Conservation (phyloP, 2,329 filamentous ascomycete species). For the Fusarium oligoseptatum region DNA sequence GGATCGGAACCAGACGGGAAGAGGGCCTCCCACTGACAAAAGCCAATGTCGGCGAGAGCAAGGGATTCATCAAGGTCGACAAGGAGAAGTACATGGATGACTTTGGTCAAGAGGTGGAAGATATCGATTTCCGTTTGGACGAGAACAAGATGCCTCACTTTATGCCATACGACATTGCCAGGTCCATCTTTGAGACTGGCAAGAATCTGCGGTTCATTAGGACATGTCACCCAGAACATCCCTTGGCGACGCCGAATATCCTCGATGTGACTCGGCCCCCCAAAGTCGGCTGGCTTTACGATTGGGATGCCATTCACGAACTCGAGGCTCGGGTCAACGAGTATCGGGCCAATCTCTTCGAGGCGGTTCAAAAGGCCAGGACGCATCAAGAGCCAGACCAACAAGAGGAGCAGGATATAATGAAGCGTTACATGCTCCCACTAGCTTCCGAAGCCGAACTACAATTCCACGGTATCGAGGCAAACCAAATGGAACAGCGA, state of each 20-base stretch:
- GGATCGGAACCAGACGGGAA: conserved; percentile 78
- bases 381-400: neutral
- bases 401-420: neutral
- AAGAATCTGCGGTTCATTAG: conserved; percentile 81
- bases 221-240: conserved; percentile 77
- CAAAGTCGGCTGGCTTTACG: conserved; percentile 75
- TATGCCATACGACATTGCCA: conserved; percentile 76
- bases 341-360: conserved; percentile 50
- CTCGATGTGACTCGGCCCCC: conserved; percentile 65
- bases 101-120: conserved; percentile 67
- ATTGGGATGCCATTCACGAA: conserved; percentile 76
- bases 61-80: conserved; percentile 73
- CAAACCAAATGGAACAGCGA: conserved; percentile 60
- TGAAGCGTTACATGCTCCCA: neutral
- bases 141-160: conserved; percentile 77
- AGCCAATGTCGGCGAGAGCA: conserved; percentile 57
- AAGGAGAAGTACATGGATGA: conserved; percentile 69
- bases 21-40: conserved; percentile 67
- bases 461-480: conserved; percentile 64
- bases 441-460: conserved; percentile 41
- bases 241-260: conserved; percentile 68
- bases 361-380: conserved; percentile 37
- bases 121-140: conserved; percentile 74
- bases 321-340: conserved; percentile 70
- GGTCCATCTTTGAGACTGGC: conserved; percentile 83